phyloP scores from a whole-genome alignment of 129 eudicot species.

The Erigeron canadensis region DNA sequence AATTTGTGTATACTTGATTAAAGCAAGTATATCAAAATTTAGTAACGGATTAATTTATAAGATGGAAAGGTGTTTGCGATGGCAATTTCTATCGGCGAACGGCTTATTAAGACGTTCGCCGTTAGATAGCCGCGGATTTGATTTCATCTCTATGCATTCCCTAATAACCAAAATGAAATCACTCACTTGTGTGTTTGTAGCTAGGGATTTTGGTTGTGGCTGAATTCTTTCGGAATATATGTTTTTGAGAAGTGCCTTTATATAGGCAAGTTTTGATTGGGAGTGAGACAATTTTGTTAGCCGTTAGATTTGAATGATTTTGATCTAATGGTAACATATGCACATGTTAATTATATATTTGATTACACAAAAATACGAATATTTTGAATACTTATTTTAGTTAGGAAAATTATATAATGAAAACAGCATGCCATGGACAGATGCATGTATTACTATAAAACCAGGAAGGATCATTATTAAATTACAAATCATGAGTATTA shows the following conservation, averaged over 20 bases:
- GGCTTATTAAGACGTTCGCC: slow-evolving; percentile 44
- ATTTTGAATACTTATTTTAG: no score
- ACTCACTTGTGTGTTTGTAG: background rate
- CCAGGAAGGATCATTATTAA: background rate
- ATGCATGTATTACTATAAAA: background rate
- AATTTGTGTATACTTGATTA: background rate
- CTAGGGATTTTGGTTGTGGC: slow-evolving; percentile 9
- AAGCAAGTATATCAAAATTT: background rate
- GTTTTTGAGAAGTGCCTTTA: background rate
- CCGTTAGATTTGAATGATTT: no score
- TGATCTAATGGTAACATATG: background rate
- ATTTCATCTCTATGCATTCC: slow-evolving; percentile 95
- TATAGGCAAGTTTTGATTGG: no score
- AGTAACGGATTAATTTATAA: background rate
- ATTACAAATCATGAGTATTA: background rate
- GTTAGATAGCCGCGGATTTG: slow-evolving; percentile 46
- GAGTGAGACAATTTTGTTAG: no score
- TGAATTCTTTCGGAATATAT: slow-evolving; percentile 9
- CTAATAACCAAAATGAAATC: slow-evolving; percentile 27
- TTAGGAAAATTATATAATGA: no score
- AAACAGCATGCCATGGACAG: no score
- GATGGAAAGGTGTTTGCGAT: slow-evolving; percentile 67
- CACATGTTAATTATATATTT: background rate
- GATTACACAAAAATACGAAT: slow-evolving; percentile 10
- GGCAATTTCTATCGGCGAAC: slow-evolving; percentile 79